Conservation (phyloP, 2,329 filamentous ascomycete genomes). For the Didymella keratinophila region DNA sequence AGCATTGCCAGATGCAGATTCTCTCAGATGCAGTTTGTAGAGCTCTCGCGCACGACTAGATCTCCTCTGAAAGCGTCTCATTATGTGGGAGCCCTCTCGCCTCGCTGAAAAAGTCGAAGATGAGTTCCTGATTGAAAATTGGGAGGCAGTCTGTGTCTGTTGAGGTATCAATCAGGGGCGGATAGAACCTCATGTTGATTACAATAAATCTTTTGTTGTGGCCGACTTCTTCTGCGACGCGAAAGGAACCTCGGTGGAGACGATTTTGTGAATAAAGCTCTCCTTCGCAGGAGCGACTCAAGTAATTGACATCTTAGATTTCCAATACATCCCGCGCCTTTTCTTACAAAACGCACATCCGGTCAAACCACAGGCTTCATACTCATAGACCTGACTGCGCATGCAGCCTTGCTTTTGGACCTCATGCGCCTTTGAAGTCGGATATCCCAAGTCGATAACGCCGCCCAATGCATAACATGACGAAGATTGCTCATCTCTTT, state of each 20-base stretch:
- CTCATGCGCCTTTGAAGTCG: slow-evolving; percentile 22
- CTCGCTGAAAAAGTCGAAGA: too few species aligned
- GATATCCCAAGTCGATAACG: slow-evolving; percentile 33
- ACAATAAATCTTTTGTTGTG: too few species aligned
- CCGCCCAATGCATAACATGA: slow-evolving; percentile 42
- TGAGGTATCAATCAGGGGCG: too few species aligned
- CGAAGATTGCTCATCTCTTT: slow-evolving; percentile 21
- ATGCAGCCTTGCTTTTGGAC: slow-evolving; percentile 23
- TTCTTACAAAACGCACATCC: neutral
- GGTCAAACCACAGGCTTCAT: neutral
- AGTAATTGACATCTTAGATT: neutral
- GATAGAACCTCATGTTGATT: too few species aligned
- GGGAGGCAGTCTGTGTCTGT: too few species aligned
- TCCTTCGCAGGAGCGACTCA: neutral
- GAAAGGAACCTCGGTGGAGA: too few species aligned
- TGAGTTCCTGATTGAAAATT: too few species aligned
- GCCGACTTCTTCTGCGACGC: too few species aligned
- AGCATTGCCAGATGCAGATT: too few species aligned
- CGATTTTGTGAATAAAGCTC: neutral
- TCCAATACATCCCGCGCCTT: neutral
- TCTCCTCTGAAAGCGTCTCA: too few species aligned
- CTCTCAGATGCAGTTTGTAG: neutral
- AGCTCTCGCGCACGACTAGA: neutral
- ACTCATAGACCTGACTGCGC: slow-evolving; percentile 1
- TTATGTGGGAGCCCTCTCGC: too few species aligned